Percentiles rank a stretch among this genome's conserved stretches.
Evolutionary conservation across 306 rosid genomes (phyloP).

Genomic region (Citrullus amarus): DNA sequence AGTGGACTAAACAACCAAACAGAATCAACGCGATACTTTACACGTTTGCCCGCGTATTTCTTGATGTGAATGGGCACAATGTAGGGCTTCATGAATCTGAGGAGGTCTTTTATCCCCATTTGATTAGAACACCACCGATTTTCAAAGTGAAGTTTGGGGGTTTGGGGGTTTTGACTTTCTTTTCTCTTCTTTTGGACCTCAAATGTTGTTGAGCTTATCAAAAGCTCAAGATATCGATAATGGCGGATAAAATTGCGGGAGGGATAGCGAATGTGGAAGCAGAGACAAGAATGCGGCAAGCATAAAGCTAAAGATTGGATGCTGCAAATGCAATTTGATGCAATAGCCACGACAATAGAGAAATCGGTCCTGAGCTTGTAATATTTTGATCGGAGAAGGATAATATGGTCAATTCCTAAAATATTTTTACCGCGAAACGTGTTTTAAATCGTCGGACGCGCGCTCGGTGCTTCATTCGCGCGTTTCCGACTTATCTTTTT

Average conservation of each 20-base stretch:
- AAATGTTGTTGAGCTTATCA: neutral
- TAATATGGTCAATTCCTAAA: neutral
- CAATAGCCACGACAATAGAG: neutral
- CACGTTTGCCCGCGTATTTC: slow-evolving; percentile 73
- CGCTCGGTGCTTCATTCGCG: neutral
- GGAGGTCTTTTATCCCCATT: slow-evolving; percentile 98
- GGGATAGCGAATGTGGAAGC: slow-evolving; percentile 20
- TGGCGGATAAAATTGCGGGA: slow-evolving; percentile 60
- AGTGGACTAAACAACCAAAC: neutral
- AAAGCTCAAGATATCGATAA: neutral
- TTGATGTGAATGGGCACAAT: slow-evolving; percentile 51
- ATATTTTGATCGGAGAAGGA: neutral
- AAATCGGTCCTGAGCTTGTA: neutral
- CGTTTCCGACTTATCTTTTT: neutral
- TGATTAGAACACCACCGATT: neutral
- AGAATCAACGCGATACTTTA: slow-evolving; percentile 10
- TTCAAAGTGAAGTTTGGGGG: neutral
- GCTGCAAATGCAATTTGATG: neutral
- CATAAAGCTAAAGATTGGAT: too few species aligned
- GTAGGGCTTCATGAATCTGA: slow-evolving; percentile 81
- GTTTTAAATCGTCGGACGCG: slow-evolving; percentile 4
- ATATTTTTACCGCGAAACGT: slow-evolving; percentile 14
- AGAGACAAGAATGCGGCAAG: slow-evolving; percentile 12
- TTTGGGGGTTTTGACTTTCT: neutral
- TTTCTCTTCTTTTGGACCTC: neutral